A percentile compares a stretch with the other conserved stretches of the same genome.
Evolutionary conservation across 1,284 basidiomycete species (phyloP).

Genomic region (Cryptococcus depauperatus): DNA sequence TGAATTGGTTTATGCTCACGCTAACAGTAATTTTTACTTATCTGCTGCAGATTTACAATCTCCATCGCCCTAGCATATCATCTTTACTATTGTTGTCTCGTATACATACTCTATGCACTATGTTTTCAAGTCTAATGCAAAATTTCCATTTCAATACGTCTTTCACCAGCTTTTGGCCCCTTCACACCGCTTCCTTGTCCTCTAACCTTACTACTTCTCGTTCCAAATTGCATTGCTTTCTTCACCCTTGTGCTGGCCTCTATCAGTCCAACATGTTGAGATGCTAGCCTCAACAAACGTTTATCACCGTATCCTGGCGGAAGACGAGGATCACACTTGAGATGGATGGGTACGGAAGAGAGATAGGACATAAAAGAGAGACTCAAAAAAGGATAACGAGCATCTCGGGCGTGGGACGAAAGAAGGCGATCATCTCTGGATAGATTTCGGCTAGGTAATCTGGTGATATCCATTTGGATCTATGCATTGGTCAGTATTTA

Average conservation of each 20-base stretch:
- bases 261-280: conserved; percentile 58
- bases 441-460: conserved; percentile 81
- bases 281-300: conserved; percentile 64
- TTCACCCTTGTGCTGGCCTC: conserved; percentile 70
- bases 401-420: conserved; percentile 80
- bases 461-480: conserved; percentile 83
- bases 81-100: no score
- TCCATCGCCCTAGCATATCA: no score
- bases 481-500: conserved; percentile 2
- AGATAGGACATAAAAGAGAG: conserved; percentile 67
- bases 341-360: conserved; percentile 63
- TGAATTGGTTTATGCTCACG: no score
- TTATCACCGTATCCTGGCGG: conserved; percentile 75
- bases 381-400: conserved; percentile 81
- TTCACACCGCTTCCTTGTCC: conserved; percentile 15
- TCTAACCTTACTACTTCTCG: conserved; percentile 77
- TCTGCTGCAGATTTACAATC: no score
- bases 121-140: no score
- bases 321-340: conserved; percentile 60
- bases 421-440: conserved; percentile 90
- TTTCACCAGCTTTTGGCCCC: conserved; percentile 22
- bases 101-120: no score
- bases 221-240: conserved; percentile 95
- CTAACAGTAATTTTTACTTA: no score
- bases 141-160: conserved; percentile 8